Percentiles rank a stretch among this genome's conserved stretches.
These are phyloP conservation scores for Penicillium coffeae DNA, from an alignment of 495 filamentous ascomycete genomes.

Conservation along the genomic window DNA sequence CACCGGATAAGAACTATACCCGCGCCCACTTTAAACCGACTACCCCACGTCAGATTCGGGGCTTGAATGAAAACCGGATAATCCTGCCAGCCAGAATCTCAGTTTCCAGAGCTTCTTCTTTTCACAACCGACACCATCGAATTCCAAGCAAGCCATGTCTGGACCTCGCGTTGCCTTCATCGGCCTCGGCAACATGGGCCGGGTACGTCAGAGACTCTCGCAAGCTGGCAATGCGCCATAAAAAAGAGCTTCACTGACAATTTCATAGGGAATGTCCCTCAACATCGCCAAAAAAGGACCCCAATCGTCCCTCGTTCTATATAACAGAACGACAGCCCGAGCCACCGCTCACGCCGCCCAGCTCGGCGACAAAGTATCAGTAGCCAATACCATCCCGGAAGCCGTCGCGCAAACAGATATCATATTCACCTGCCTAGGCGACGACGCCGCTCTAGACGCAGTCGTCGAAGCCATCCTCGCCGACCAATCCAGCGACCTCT, in stretches of 20 bases:
- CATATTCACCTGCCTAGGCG: conserved; percentile 79
- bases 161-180: conserved; percentile 59
- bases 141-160: conserved; percentile 9
- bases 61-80: conserved; percentile 1
- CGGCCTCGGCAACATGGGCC: conserved; percentile 88
- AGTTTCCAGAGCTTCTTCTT: too few relatives aligned
- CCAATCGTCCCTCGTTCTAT: conserved; percentile 64
- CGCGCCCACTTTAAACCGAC: not conserved
- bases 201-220: conserved; percentile 51
- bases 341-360: conserved; percentile 52
- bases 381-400: conserved; percentile 58
- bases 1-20: conserved; percentile 7
- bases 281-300: conserved; percentile 77
- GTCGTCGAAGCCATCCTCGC: conserved; percentile 47
- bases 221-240: too few relatives aligned
- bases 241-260: too few relatives aligned
- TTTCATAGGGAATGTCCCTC: conserved; percentile 78
- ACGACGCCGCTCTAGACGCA: conserved; percentile 66
- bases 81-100: too few relatives aligned
- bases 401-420: conserved; percentile 68
- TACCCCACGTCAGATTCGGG: not conserved
- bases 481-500: conserved; percentile 39
- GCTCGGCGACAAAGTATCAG: conserved; percentile 55
- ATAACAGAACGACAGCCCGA: conserved; percentile 69
- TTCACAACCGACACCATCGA: not conserved